Percentiles rank a stretch among this genome's conserved stretches.
phyloP scores from a whole-genome alignment of 805 yeast genomes.

The Clavispora fructus region DNA sequence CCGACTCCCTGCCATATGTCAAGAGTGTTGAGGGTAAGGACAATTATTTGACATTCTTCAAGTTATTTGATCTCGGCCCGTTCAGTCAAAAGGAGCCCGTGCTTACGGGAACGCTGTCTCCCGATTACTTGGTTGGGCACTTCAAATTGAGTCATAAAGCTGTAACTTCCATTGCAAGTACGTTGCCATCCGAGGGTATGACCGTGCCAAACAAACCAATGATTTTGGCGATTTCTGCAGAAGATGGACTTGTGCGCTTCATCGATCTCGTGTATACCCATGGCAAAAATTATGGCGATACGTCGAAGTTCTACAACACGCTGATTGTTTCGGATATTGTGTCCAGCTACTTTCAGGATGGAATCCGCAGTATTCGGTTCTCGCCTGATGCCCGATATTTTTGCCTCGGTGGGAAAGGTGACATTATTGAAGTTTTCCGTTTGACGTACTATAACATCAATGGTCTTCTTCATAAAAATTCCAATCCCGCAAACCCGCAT shows the following conservation, averaged over 20 bases:
- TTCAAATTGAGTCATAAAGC: constrained; percentile 58
- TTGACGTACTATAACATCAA: constrained; percentile 38
- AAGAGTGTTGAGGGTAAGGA: constrained; percentile 21
- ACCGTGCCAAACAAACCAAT: constrained; percentile 37
- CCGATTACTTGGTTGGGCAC: constrained; percentile 41
- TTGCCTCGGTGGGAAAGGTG: constrained; percentile 50
- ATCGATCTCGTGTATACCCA: constrained; percentile 43
- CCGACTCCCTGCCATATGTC: constrained; percentile 5
- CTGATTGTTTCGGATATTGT: constrained; percentile 44
- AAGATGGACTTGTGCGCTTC: constrained; percentile 60
- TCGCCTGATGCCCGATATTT: constrained; percentile 47
- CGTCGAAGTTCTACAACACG: constrained; percentile 14
- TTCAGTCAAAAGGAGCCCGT: constrained; percentile 8
- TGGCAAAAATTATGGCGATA: constrained; percentile 22
- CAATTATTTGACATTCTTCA: constrained; percentile 30
- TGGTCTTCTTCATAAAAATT: constrained; percentile 21
- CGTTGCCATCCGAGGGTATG: constrained; percentile 17
- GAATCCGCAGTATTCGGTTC: constrained; percentile 45
- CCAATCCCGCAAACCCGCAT: not conserved
- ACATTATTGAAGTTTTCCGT: constrained; percentile 37
- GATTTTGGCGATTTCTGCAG: constrained; percentile 49
- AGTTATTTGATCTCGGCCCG: constrained; percentile 32
- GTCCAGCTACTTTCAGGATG: constrained; percentile 62
- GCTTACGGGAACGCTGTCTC: constrained; percentile 1
- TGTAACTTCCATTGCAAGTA: constrained; percentile 42